Evolutionary conservation across 116 monocot species (phyloP), one percentile per base, ranked within the genome.

Genomic region (Dioscorea cayenensis): DNA sequence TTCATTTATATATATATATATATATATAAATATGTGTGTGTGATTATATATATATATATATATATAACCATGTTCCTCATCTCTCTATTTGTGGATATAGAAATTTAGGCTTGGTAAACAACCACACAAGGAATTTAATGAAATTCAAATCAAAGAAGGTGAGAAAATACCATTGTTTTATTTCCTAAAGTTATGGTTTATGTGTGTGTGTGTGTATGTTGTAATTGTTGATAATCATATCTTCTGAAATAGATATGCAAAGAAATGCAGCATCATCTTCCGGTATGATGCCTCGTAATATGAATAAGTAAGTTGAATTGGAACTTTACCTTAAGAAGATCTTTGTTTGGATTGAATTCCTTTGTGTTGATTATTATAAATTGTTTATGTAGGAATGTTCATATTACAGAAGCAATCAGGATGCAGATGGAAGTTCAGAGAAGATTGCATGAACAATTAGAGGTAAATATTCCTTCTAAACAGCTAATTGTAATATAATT

Each of bases 391-490:
- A 88, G 89, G 82, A 89, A 77, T 66, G 81, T 81, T 49, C 95
- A 91, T 52, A 77, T 89, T 32, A 82, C 80, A 25, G 95, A 95
- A 81, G 88, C 91, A 20, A 63, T 91, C 13, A 71, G 84, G 79
- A 91, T 95, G 95, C 95, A 95, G 70, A 89, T 91, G 95, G 95
- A 95, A 73, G 95, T 95, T 28, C 95, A 95, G 52, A 86, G 95
- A 68, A 86, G 95, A 78, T 72, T 95, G 12, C 89, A 95, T 84
- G 89, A 89, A 62, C 94, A 94, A 67, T 66, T 94, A 61, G 94
- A 94, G 91, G 94, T 94, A 18, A 58, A 65, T 51, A 14, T 11
- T 14, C 14, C 51, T 51, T 51, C 51, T 7, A 14, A 51, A 14
- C 0, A 51, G 32, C 32, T 17, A 51, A 51, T 17, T 17, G 51